phyloP scores from a whole-genome alignment of 441 rosid genomes.

The Mallotus repandus region DNA sequence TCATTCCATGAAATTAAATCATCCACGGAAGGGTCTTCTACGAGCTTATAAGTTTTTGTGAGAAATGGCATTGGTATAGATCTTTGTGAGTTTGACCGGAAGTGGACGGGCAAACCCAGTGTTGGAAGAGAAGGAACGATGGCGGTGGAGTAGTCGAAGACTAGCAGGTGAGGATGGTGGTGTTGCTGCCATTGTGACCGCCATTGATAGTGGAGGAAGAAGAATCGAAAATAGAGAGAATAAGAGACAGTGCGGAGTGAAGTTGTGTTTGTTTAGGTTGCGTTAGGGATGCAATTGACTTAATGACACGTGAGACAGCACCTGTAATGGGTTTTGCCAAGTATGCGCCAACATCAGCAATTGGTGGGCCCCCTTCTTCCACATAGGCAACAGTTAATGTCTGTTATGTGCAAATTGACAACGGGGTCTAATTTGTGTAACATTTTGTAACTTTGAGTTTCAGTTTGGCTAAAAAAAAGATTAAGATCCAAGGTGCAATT shows the following conservation, averaged over 20 bases:
- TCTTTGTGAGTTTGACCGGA: slow-evolving; percentile 44
- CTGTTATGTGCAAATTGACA: too few species aligned
- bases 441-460: too few species aligned
- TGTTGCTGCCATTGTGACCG: slow-evolving; percentile 43
- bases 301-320: slow-evolving; percentile 45
- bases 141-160: slow-evolving; percentile 27
- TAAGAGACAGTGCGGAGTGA: not conserved
- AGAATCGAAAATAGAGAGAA: not conserved
- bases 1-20: slow-evolving; percentile 85
- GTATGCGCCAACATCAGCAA: too few species aligned
- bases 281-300: slow-evolving; percentile 31
- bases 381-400: too few species aligned
- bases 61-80: slow-evolving; percentile 82
- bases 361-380: too few species aligned
- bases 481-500: too few species aligned
- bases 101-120: slow-evolving; percentile 25
- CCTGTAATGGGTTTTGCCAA: too few species aligned
- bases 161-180: slow-evolving; percentile 38
- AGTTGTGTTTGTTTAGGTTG: slow-evolving; percentile 1
- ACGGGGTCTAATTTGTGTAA: too few species aligned
- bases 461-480: too few species aligned
- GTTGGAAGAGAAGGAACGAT: slow-evolving; percentile 31
- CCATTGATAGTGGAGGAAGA: slow-evolving; percentile 40
- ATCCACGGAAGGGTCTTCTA: slow-evolving; percentile 66
- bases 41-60: slow-evolving; percentile 77